Evolutionary conservation across 176 grass and related monocot species (phyloP).

Genomic region (Urochloa ruziziensis): DNA sequence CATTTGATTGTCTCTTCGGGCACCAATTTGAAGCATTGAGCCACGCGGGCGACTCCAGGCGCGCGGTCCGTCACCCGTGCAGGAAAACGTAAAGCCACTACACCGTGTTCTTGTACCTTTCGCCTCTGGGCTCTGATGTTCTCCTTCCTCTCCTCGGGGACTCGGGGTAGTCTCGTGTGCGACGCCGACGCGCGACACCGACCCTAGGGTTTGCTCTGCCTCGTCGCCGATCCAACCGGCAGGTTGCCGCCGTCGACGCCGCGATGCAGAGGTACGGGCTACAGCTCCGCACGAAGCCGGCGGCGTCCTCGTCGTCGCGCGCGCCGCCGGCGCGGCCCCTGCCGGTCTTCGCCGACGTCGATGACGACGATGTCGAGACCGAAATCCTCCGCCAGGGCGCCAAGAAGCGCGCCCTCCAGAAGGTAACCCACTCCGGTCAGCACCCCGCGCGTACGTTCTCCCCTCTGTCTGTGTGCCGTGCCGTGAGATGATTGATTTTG

Average conservation of each 20-base stretch:
- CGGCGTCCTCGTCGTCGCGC: conserved; percentile 48
- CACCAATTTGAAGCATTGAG: too few species aligned
- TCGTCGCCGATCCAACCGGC: background rate
- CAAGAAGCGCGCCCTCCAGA: conserved; percentile 74
- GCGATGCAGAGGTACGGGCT: conserved; percentile 88
- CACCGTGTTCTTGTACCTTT: background rate
- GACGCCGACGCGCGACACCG: background rate
- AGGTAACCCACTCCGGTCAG: conserved; percentile 35
- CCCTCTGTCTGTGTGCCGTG: background rate
- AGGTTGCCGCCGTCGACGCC: background rate
- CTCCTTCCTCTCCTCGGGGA: too few species aligned
- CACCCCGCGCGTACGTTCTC: background rate
- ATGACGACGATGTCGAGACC: conserved; percentile 74
- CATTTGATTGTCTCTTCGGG: too few species aligned
- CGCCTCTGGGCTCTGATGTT: too few species aligned
- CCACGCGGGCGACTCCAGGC: too few species aligned
- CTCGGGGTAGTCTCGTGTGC: too few species aligned
- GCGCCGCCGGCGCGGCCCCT: conserved; percentile 39
- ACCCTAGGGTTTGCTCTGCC: conserved; percentile 39
- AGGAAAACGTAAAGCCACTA: background rate
- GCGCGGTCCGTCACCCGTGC: too few species aligned
- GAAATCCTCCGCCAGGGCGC: conserved; percentile 86
- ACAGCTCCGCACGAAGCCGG: conserved; percentile 60
- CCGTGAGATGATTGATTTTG: background rate
- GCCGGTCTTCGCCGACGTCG: conserved; percentile 64